Evolutionary conservation across 2,329 filamentous ascomycete species (phyloP).

Genomic region (Arthrinium puccinioides): DNA sequence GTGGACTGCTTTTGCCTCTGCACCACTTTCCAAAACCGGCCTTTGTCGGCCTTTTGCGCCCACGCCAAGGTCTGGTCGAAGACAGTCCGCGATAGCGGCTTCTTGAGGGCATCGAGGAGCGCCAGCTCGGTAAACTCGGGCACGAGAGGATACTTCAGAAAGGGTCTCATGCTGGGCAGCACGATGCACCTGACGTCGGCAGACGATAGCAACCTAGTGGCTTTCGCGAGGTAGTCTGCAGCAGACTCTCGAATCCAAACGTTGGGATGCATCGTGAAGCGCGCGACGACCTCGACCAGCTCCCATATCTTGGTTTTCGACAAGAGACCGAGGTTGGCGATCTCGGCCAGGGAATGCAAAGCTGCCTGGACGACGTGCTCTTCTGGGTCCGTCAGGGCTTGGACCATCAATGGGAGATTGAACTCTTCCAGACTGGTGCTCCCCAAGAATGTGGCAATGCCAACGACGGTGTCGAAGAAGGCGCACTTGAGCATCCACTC

Average conservation of each 20-base stretch:
- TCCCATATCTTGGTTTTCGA: constrained; percentile 83
- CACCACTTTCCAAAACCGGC: constrained; percentile 79
- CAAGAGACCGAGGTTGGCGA: constrained; percentile 81
- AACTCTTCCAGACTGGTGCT: constrained; percentile 89
- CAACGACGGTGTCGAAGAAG: constrained; percentile 92
- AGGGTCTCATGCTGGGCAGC: constrained; percentile 71
- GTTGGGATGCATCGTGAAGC: constrained; percentile 91
- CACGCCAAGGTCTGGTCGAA: constrained; percentile 82
- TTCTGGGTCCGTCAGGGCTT: constrained; percentile 86
- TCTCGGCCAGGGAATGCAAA: constrained; percentile 77
- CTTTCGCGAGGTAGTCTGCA: constrained; percentile 71
- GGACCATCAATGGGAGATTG: constrained; percentile 90
- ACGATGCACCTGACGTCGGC: constrained; percentile 82
- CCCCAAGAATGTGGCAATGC: constrained; percentile 84
- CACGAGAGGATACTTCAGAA: constrained; percentile 66
- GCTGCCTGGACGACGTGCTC: constrained; percentile 92
- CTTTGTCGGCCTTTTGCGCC: constrained; percentile 74
- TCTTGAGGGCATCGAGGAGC: constrained; percentile 76
- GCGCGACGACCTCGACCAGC: constrained; percentile 71
- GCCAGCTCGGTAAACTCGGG: constrained; percentile 62
- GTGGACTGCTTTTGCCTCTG: constrained; percentile 57
- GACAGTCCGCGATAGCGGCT: constrained; percentile 68
- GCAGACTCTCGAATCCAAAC: constrained; percentile 91
- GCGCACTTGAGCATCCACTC: constrained; percentile 97
- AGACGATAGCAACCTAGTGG: constrained; percentile 65